phyloP scores from a whole-genome alignment of 192 early-diverging fungal genomes.

The Phycomyces nitens region DNA sequence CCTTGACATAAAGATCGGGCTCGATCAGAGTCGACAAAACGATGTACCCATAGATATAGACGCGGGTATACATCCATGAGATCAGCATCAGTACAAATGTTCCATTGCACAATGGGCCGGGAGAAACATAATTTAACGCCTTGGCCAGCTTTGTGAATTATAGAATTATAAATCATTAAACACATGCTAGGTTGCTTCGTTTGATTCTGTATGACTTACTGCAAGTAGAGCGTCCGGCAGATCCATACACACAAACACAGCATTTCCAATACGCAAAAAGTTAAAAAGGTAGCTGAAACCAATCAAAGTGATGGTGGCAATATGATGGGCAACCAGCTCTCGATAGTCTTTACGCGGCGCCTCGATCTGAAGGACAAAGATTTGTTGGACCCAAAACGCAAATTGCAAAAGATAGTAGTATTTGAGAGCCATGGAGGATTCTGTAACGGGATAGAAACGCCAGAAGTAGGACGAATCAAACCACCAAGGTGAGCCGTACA shows the following conservation, averaged over 20 bases:
- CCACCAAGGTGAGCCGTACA: slow-evolving; percentile 61
- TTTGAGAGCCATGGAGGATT: slow-evolving; percentile 42
- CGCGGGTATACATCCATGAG: slow-evolving; percentile 73
- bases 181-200: not conserved
- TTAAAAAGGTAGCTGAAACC: slow-evolving; percentile 53
- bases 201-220: slow-evolving; percentile 32
- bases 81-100: slow-evolving; percentile 68
- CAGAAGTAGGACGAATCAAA: slow-evolving; percentile 54
- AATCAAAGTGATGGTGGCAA: slow-evolving; percentile 57
- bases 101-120: slow-evolving; percentile 49
- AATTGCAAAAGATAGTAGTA: slow-evolving; percentile 60
- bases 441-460: slow-evolving; percentile 50
- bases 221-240: slow-evolving; percentile 58
- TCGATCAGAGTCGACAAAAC: slow-evolving; percentile 54
- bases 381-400: slow-evolving; percentile 59
- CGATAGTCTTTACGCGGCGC: slow-evolving; percentile 56
- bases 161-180: not conserved
- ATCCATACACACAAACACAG: slow-evolving; percentile 65
- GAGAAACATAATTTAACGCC: slow-evolving; percentile 67
- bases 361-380: slow-evolving; percentile 56
- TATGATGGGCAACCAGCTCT: slow-evolving; percentile 56
- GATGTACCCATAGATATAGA: slow-evolving; percentile 68
- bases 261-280: slow-evolving; percentile 60
- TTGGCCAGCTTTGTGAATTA: slow-evolving; percentile 56
- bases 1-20: slow-evolving; percentile 48